Conservation (phyloP, 2,329 filamentous ascomycete genomes). For the Coccinonectria pachysandricola region DNA sequence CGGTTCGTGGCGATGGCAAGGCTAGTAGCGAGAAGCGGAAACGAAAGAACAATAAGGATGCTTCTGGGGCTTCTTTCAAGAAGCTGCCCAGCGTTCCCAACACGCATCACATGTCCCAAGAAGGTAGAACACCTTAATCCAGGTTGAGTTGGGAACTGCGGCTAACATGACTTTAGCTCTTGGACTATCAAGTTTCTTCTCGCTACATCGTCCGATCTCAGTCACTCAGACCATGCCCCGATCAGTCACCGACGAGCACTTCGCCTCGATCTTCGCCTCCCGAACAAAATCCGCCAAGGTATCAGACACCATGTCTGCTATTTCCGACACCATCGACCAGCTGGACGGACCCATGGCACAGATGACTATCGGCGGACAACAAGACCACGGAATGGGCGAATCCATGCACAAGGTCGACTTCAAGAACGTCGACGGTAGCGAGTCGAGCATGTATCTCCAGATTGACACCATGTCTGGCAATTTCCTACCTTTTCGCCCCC, state of each 20-base stretch:
- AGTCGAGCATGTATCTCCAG: slow-evolving; percentile 53
- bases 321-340: slow-evolving; percentile 49
- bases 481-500: slow-evolving; percentile 73
- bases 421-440: slow-evolving; percentile 44
- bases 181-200: slow-evolving; percentile 86
- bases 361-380: slow-evolving; percentile 35
- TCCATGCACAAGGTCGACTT: slow-evolving; percentile 40
- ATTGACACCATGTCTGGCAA: slow-evolving; percentile 58
- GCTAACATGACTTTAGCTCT: slow-evolving; percentile 50
- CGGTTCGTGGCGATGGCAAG: slow-evolving; percentile 32
- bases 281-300: slow-evolving; percentile 41
- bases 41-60: slow-evolving; percentile 45
- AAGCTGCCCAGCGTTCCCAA: slow-evolving; percentile 65
- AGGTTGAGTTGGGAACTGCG: slow-evolving; percentile 1
- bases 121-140: slow-evolving; percentile 38
- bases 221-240: slow-evolving; percentile 73
- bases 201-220: slow-evolving; percentile 87
- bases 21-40: slow-evolving; percentile 42
- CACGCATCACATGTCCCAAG: slow-evolving; percentile 60
- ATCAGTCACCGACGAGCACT: slow-evolving; percentile 60
- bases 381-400: slow-evolving; percentile 33
- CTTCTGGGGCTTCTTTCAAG: slow-evolving; percentile 34
- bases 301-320: slow-evolving; percentile 55
- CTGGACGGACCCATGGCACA: slow-evolving; percentile 48
- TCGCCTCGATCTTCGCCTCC: slow-evolving; percentile 71